Conservation (phyloP, 768 basidiomycete genomes). For the Favolaschia claudopus region DNA sequence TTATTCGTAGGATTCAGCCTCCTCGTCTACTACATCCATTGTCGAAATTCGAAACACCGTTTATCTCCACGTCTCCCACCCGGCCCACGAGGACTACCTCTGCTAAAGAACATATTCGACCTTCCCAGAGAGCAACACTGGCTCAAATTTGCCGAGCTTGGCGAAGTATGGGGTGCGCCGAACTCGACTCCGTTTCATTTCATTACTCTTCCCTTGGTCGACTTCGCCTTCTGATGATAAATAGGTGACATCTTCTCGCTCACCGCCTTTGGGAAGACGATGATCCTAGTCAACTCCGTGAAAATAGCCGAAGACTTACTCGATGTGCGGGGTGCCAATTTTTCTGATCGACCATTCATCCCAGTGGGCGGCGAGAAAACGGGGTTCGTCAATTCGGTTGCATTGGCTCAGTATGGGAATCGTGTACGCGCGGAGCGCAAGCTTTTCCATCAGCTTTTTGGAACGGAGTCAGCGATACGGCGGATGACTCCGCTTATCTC, state of each 20-base stretch:
- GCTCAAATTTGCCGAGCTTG: no score
- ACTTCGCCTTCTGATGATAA: no score
- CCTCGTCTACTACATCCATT: no score
- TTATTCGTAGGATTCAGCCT: no score
- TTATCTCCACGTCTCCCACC: no score
- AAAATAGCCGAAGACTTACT: slow-evolving; percentile 16
- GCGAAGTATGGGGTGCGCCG: no score
- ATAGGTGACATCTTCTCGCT: slow-evolving; percentile 12
- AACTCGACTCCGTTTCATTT: no score
- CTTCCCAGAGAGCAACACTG: no score
- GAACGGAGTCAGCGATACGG: slow-evolving; percentile 1
- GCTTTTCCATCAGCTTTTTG: slow-evolving; percentile 20
- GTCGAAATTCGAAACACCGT: no score
- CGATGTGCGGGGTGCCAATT: slow-evolving; percentile 8
- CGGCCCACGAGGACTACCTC: no score
- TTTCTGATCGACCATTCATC: slow-evolving; percentile 16
- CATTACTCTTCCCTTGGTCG: no score
- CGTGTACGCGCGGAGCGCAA: slow-evolving; percentile 5
- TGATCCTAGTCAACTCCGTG: slow-evolving; percentile 13
- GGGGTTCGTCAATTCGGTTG: slow-evolving; percentile 8
- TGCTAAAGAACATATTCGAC: no score
- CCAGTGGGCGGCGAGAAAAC: slow-evolving; percentile 23
- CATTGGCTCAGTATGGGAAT: slow-evolving; percentile 10
- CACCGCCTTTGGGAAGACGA: slow-evolving; percentile 14
- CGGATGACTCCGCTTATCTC: slow-evolving; percentile 1